Conservation (phyloP, 1,139 yeast genomes). For the Saccharomyces hybrid region DNA sequence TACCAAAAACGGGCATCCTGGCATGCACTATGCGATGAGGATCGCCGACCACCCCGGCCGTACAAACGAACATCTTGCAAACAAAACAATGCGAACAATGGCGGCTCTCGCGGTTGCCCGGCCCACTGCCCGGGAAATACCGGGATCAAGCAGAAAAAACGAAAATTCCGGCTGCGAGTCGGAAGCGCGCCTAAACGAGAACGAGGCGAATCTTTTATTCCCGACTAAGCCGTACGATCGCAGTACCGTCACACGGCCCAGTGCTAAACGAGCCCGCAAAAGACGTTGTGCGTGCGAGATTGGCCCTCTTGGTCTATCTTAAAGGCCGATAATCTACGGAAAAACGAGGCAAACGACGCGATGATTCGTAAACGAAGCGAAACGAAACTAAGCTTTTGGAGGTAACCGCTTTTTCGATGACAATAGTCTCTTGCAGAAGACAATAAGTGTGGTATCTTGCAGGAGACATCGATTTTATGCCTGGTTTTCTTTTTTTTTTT, state of each 20-base stretch:
- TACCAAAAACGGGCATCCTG: not conserved
- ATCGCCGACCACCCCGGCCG: not conserved
- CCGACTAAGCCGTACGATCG: not conserved
- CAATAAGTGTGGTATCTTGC: too few relatives aligned
- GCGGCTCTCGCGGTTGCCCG: not conserved
- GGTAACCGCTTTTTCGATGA: not conserved
- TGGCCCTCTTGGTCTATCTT: not conserved
- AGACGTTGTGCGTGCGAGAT: not conserved
- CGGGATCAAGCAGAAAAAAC: not conserved
- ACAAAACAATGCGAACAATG: not conserved
- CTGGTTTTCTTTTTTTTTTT: not conserved
- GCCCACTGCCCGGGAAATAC: not conserved
- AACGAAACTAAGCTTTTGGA: not conserved
- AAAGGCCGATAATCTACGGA: slow-evolving; percentile 1
- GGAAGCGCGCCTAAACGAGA: not conserved
- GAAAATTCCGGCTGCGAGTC: not conserved
- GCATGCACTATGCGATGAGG: not conserved
- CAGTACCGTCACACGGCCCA: not conserved
- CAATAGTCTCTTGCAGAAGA: not conserved
- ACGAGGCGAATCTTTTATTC: not conserved
- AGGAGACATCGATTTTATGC: not conserved
- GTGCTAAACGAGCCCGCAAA: not conserved
- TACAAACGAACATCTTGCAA: not conserved
- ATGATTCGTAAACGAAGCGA: not conserved
- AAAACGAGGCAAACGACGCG: not conserved